Evolutionary conservation across 257 asterid species (phyloP), one percentile per base, ranked within the genome.

Genomic region (Striga asiatica): DNA sequence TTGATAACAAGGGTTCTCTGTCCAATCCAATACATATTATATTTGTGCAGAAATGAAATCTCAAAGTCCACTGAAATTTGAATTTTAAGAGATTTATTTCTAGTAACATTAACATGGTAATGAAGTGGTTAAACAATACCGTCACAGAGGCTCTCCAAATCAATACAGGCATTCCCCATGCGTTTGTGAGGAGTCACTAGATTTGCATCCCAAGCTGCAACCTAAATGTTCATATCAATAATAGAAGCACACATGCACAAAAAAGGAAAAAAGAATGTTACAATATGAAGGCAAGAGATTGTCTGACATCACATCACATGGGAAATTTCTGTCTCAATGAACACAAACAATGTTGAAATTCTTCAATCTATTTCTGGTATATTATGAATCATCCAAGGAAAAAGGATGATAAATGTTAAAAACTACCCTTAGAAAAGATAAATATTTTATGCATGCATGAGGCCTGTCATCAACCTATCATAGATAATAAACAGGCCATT

Each of bases 181-280:
- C 97, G 97, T 76, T 88, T 92, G 79, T 82, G 98, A 41, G 98
- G 97, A 65, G 97, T 61, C 54, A 92, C 89, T 27, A 92, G 84
- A 78, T 92, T 92, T 66, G 97, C 98, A 74, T 92, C 98, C 98
- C 98, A 92, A 47, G 94, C 98, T 11, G 97, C 98, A 51, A 92
- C 74, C 98, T 92, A 72, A 65, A 72, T 58, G 45, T 55, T 14
- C 52, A 48, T 43, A 55, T 25, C 2, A 37, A 27, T 18, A 13
- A 3, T 46, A 41, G 16, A 41, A 41, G 19, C 20, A 47, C 25
- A 47, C 46, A 20, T 28, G 62, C 4, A 58, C 14, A 54, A 11
- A 11, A 56, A 11, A 49, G 20, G 7, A n/a, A n/a, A n/a, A n/a
- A n/a, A n/a, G n/a, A n/a, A n/a, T n/a, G n/a, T n/a, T n/a, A n/a